These are phyloP conservation scores for Nicotiana tomentosiformis DNA, from an alignment of 257 asterid genomes.

Conservation along the genomic window DNA sequence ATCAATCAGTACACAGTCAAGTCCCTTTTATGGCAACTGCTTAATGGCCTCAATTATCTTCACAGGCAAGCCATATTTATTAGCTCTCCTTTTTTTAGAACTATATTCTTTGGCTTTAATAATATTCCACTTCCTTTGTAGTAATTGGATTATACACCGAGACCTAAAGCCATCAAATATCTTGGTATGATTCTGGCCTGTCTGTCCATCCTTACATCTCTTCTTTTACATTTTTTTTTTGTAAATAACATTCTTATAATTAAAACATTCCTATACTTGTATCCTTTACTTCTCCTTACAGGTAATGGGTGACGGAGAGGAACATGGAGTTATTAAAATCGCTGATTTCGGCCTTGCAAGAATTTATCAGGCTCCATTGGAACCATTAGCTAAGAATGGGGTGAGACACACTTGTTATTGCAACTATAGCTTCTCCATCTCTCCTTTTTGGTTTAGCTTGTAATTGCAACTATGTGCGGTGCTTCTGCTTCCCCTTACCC, in stretches of 20 bases:
- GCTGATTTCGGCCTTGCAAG: slow-evolving; percentile 99
- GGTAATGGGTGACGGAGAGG: slow-evolving; percentile 99
- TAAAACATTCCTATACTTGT: not conserved
- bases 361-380: slow-evolving; percentile 89
- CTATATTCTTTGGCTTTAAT: slow-evolving; percentile 2
- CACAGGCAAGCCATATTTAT: slow-evolving; percentile 56
- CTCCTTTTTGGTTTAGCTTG: not conserved
- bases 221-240: not conserved
- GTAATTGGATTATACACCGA: slow-evolving; percentile 97
- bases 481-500: not conserved
- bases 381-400: slow-evolving; percentile 88
- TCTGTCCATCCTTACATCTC: not conserved
- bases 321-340: slow-evolving; percentile 91
- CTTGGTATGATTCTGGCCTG: slow-evolving; percentile 43
- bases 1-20: slow-evolving; percentile 76
- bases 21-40: slow-evolving; percentile 98
- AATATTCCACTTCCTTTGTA: slow-evolving; percentile 33
- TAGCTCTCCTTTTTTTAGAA: slow-evolving; percentile 1
- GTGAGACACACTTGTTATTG: slow-evolving; percentile 31
- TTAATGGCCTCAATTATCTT: slow-evolving; percentile 91
- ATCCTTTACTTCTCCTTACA: slow-evolving; percentile 13
- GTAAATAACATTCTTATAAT: not conserved
- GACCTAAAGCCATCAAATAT: slow-evolving; percentile 98
- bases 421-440: not conserved
- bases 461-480: not conserved